These are phyloP conservation scores for Leptographium wingfieldii DNA, from an alignment of 2,329 filamentous ascomycete genomes.

Conservation along the genomic window DNA sequence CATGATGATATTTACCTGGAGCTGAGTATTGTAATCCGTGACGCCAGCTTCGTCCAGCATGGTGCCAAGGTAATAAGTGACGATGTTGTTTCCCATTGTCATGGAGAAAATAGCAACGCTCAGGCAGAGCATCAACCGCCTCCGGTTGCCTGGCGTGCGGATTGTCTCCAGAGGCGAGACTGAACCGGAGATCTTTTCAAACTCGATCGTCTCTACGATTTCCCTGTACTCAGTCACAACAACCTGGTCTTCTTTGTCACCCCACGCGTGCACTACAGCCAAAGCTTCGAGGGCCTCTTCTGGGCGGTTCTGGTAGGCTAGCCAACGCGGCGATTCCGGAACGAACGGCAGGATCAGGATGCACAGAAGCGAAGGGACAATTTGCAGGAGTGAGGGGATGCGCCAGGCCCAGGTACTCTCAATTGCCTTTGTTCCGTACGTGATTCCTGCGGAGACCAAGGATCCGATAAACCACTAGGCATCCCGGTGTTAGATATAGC, in stretches of 20 bases:
- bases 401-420: slow-evolving; percentile 38
- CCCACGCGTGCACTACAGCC: slow-evolving; percentile 23
- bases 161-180: neutral
- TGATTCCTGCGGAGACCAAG: slow-evolving; percentile 15
- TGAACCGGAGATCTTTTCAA: neutral
- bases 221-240: neutral
- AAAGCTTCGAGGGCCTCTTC: slow-evolving; percentile 22
- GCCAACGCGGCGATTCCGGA: slow-evolving; percentile 11
- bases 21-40: neutral
- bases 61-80: slow-evolving; percentile 8
- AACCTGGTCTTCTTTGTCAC: neutral
- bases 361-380: neutral
- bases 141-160: neutral
- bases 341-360: neutral
- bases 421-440: slow-evolving; percentile 36
- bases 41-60: slow-evolving; percentile 4
- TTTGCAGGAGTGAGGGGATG: slow-evolving; percentile 42
- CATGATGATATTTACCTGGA: neutral
- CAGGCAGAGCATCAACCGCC: neutral
- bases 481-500: neutral
- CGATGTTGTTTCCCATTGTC: slow-evolving; percentile 6
- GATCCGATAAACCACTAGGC: slow-evolving; percentile 10
- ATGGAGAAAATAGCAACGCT: neutral
- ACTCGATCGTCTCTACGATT: neutral
- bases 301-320: slow-evolving; percentile 9